phyloP scores from a whole-genome alignment of 2,329 filamentous ascomycete species.

The Colletotrichum shisoi region DNA sequence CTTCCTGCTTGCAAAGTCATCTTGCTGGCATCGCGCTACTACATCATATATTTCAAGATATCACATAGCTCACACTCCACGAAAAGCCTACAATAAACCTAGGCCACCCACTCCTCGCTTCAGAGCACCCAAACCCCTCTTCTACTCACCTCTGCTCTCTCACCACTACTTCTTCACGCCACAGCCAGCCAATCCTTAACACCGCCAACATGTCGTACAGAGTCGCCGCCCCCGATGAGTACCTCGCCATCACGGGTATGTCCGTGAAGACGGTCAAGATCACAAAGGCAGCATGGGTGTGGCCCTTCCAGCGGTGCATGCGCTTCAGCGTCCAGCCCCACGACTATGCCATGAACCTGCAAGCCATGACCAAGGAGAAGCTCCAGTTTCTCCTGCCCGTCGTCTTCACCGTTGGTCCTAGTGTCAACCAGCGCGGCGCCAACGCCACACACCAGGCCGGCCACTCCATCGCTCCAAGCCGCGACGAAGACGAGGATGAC shows the following conservation, averaged over 20 bases:
- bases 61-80: background rate
- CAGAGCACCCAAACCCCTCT: background rate
- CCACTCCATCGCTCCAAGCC: conserved; percentile 34
- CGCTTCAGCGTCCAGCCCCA: conserved; percentile 73
- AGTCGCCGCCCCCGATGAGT: conserved; percentile 79
- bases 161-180: conserved; percentile 39
- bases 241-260: conserved; percentile 86
- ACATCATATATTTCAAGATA: background rate
- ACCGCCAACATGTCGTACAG: conserved; percentile 65
- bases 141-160: background rate
- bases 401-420: conserved; percentile 85
- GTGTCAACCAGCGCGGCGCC: conserved; percentile 68
- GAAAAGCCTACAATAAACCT: too few species aligned
- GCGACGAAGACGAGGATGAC: conserved; percentile 39
- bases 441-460: conserved; percentile 47
- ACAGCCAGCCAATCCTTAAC: conserved; percentile 37
- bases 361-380: conserved; percentile 91
- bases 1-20: background rate
- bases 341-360: conserved; percentile 82
- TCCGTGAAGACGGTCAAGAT: conserved; percentile 78
- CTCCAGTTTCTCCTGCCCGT: conserved; percentile 82
- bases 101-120: background rate
- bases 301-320: conserved; percentile 72
- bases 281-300: conserved; percentile 77
- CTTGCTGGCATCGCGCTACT: background rate